Conservation (phyloP, 257 asterid genomes). For the Ehretia macrophylla region DNA sequence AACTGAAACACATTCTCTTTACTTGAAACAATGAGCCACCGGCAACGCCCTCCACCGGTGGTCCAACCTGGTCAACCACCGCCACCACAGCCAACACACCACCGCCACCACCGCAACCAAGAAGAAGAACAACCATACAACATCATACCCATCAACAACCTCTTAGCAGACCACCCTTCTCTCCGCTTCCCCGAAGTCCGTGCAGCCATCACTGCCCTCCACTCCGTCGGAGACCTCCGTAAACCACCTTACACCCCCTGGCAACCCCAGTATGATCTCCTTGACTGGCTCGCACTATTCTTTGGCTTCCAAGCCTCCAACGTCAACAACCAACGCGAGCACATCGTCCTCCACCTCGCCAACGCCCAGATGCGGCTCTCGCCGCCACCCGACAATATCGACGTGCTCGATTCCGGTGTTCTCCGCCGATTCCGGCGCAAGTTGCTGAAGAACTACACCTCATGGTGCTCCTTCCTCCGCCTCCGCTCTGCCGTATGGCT, state of each 20-base stretch:
- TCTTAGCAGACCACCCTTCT: slow-evolving; percentile 92
- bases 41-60: slow-evolving; percentile 36
- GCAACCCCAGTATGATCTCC: slow-evolving; percentile 75
- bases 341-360: slow-evolving; percentile 76
- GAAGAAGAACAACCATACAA: slow-evolving; percentile 39
- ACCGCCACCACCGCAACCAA: slow-evolving; percentile 1
- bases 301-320: slow-evolving; percentile 84
- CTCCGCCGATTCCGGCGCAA: slow-evolving; percentile 39
- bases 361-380: slow-evolving; percentile 96
- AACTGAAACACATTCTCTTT: neutral
- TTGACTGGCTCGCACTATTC: slow-evolving; percentile 86
- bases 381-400: slow-evolving; percentile 93
- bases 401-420: slow-evolving; percentile 68
- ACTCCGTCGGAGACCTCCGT: slow-evolving; percentile 83
- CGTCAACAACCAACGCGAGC: slow-evolving; percentile 87
- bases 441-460: slow-evolving; percentile 43
- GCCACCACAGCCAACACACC: neutral
- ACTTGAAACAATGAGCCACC: slow-evolving; percentile 50
- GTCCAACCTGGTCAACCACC: slow-evolving; percentile 13
- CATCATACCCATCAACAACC: slow-evolving; percentile 81
- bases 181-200: slow-evolving; percentile 94
- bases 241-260: slow-evolving; percentile 73
- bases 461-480: slow-evolving; percentile 86
- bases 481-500: slow-evolving; percentile 80
- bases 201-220: slow-evolving; percentile 78